Base-by-base conservation (phyloP, 2,329 filamentous ascomycete species). In the Colletotrichum sp. region DNA sequence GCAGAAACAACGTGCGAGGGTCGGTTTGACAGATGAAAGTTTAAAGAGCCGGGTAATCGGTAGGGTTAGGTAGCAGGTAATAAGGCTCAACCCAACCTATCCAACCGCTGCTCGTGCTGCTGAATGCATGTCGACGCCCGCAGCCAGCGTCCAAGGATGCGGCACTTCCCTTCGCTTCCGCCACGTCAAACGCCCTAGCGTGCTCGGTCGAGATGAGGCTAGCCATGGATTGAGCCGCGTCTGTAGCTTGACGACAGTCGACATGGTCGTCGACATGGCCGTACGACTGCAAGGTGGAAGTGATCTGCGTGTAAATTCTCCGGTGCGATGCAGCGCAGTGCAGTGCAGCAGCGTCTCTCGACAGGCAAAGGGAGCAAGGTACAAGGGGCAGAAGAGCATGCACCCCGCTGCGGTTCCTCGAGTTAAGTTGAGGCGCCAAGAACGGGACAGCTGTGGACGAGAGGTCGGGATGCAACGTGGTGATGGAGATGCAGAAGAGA, bases 381-480 rank as follows among this genome's bases (percentile, higher is more conserved):
- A n/a, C 74, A 69, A 65, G 65, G 63, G 74, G 21, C 30, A 57
- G 16, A 18, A 63, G 30, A 57, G 14, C n/a, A 26, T 55, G 43
- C 28, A 73, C 73, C 70, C 64, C 57, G 64, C 70, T 48, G 57
- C 16, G 32, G 63, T n/a, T 68, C 24, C 63, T 73, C 55, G n/a
- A 48, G 63, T 59, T 18, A 32, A 63, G 36, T 61, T 63, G 57
- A 63, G 18, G 68, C 21, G 68, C 68, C 68, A 70, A 70, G 68
- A 52, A 26, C 5, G 68, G 55, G 57, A 63, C 36, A 10, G 4
- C 39, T 48, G 68, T 52, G 36, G 57, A 70, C 43, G 67, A 30
- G 34, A 18, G 21, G 32, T 30, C 48, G 36, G 39, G 21, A 34
- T 70, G 68, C 68, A 70, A 70, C 68, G 57, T 70, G 57, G 48